These are phyloP conservation scores for Epichloe hybrida DNA, from an alignment of 2,329 filamentous ascomycete genomes.

Conservation along the genomic window DNA sequence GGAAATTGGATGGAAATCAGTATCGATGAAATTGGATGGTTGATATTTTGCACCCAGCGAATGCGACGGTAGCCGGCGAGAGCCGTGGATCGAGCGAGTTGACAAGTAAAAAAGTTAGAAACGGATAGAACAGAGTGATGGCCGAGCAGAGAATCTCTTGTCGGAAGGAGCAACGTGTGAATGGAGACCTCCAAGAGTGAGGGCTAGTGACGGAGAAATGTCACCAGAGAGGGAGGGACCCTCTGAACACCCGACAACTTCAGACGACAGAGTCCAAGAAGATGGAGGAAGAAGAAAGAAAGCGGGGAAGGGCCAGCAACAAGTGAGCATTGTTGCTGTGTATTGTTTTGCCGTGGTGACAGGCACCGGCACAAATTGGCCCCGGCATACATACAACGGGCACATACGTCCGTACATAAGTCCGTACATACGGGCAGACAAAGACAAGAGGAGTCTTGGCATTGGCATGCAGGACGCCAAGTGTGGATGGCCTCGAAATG, in stretches of 20 bases:
- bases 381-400: too few species aligned
- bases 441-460: neutral
- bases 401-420: too few species aligned
- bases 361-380: too few species aligned
- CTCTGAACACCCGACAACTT: neutral
- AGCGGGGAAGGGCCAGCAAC: neutral
- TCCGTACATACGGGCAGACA: neutral
- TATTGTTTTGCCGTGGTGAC: too few species aligned
- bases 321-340: too few species aligned
- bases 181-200: neutral
- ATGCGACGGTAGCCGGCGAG: neutral
- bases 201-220: neutral
- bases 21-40: neutral
- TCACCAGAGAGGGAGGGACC: neutral
- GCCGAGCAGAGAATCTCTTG: neutral
- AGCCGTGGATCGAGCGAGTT: neutral
- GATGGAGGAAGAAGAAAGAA: neutral
- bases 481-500: neutral
- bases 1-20: neutral
- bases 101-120: neutral
- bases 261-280: neutral
- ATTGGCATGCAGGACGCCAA: neutral
- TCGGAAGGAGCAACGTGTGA: neutral
- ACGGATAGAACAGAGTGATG: neutral
- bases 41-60: neutral